These are phyloP conservation scores for Striga asiatica DNA, from an alignment of 257 asterid species.

Conservation along the genomic window DNA sequence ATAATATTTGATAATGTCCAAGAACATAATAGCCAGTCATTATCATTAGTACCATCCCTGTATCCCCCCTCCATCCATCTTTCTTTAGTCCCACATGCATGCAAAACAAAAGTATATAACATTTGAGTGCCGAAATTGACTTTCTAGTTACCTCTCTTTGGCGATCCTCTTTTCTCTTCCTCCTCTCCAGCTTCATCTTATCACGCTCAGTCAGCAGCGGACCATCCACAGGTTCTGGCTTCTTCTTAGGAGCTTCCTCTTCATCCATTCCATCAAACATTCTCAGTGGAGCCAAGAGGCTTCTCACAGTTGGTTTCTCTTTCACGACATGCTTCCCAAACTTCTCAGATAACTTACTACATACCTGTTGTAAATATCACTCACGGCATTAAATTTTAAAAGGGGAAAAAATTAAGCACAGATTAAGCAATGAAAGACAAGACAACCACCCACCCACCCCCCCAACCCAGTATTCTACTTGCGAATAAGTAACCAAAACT, in stretches of 20 bases:
- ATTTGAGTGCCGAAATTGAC: background rate
- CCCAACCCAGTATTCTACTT: background rate
- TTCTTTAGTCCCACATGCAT: background rate
- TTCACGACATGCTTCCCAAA: slow-evolving; percentile 92
- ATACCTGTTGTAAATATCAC: slow-evolving; percentile 36
- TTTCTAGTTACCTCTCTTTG: slow-evolving; percentile 77
- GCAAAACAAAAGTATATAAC: background rate
- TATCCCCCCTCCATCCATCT: background rate
- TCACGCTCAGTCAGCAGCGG: slow-evolving; percentile 95
- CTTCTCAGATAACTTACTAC: slow-evolving; percentile 69
- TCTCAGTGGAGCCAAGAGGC: slow-evolving; percentile 82
- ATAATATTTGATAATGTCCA: slow-evolving; percentile 4
- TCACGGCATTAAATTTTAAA: background rate
- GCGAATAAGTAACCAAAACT: background rate
- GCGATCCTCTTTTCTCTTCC: slow-evolving; percentile 91
- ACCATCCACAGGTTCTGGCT: slow-evolving; percentile 94
- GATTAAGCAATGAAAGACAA: background rate
- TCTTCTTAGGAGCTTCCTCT: slow-evolving; percentile 69
- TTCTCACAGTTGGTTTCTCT: slow-evolving; percentile 82
- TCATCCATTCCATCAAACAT: slow-evolving; percentile 98
- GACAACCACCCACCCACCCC: background rate
- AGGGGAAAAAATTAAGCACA: background rate
- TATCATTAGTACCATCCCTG: background rate
- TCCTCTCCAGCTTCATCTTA: slow-evolving; percentile 85
- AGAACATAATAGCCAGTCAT: slow-evolving; percentile 8